Conservation (phyloP, 352 stramenopile genomes). For the Lagenidium sp. region DNA sequence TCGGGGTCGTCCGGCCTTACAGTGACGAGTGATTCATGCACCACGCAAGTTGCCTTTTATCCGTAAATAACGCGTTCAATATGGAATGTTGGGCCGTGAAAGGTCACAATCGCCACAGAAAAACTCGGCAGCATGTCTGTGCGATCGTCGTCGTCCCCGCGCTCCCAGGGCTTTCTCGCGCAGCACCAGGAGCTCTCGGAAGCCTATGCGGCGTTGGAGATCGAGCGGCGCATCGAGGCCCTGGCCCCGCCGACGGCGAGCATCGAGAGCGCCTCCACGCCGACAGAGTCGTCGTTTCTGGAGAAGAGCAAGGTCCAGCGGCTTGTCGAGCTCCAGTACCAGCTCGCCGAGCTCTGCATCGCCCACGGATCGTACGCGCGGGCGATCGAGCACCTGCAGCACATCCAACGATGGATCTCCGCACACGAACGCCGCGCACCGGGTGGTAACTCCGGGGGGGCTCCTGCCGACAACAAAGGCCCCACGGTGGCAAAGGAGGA, state of each 20-base stretch:
- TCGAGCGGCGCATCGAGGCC: no score
- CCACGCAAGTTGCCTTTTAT: no score
- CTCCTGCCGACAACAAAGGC: neutral
- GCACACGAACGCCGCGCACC: neutral
- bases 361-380: constrained; percentile 19
- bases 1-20: neutral
- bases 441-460: neutral
- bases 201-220: no score
- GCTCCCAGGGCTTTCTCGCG: no score
- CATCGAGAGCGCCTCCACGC: neutral
- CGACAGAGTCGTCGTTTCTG: no score
- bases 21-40: neutral
- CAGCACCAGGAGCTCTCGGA: no score
- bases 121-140: no score
- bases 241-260: no score
- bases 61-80: no score
- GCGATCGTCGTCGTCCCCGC: no score
- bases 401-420: constrained; percentile 3
- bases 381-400: constrained; percentile 26
- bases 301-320: constrained; percentile 7
- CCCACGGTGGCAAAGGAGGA: neutral
- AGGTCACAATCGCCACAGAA: no score
- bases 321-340: constrained; percentile 16
- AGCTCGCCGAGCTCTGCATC: constrained; percentile 24
- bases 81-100: no score